Evolutionary conservation across 371 early-diverging fungal species (phyloP).

Genomic region (Syncephalis fuscata): DNA sequence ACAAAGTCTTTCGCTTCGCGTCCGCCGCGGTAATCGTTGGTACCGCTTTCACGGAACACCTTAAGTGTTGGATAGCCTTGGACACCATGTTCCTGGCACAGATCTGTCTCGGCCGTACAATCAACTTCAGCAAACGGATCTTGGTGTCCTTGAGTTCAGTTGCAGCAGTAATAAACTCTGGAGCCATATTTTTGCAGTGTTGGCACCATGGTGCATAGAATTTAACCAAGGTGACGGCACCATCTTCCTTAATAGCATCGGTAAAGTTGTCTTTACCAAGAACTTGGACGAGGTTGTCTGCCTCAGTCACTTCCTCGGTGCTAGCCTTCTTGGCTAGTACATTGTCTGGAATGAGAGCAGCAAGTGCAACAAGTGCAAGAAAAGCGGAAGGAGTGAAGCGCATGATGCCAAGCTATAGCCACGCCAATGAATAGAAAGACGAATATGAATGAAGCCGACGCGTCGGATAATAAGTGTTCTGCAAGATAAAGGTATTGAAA

Average conservation of each 20-base stretch:
- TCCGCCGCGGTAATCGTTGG: slow-evolving; percentile 60
- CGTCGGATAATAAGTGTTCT: no score
- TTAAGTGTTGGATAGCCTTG: slow-evolving; percentile 90
- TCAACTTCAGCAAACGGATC: slow-evolving; percentile 86
- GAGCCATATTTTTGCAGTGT: slow-evolving; percentile 87
- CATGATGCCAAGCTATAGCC: no score
- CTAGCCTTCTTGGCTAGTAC: no score
- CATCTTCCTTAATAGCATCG: slow-evolving; percentile 24
- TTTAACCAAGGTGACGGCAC: slow-evolving; percentile 72
- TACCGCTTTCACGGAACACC: slow-evolving; percentile 57
- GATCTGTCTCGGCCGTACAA: slow-evolving; percentile 70
- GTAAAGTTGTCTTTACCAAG: slow-evolving; percentile 51
- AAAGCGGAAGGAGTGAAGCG: no score
- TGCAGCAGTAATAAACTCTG: slow-evolving; percentile 85
- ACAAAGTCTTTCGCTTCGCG: slow-evolving; percentile 73
- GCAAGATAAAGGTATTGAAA: no score
- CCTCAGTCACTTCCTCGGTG: no score
- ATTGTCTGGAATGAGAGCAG: no score
- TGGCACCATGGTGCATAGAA: slow-evolving; percentile 95
- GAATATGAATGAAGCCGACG: no score
- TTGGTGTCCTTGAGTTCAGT: slow-evolving; percentile 44
- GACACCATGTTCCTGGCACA: slow-evolving; percentile 66
- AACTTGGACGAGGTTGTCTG: slow-evolving; percentile 29
- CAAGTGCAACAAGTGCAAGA: no score
- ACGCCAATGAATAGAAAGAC: no score